Evolutionary conservation across 2,329 filamentous ascomycete species (phyloP).

Genomic region (Ophiostoma triangulosporum): DNA sequence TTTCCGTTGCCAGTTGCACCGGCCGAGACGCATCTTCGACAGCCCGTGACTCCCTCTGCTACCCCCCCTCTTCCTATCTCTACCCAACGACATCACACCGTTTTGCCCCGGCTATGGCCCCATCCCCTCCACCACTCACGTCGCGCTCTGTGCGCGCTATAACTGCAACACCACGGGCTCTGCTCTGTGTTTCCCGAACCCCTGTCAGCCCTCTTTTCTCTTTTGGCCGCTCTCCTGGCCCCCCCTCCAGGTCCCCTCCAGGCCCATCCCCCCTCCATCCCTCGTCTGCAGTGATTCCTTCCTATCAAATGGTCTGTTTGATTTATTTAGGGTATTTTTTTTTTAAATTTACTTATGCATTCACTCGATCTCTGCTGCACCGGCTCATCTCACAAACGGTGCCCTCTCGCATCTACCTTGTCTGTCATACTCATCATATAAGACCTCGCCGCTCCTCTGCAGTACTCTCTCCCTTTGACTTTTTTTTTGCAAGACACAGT

Average conservation of each 20-base stretch:
- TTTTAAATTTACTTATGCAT: neutral
- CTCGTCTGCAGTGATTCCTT: neutral
- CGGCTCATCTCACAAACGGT: too few species aligned
- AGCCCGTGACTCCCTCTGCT: neutral
- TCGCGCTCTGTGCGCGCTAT: neutral
- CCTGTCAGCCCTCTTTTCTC: neutral
- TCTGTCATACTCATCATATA: slow-evolving; percentile 1
- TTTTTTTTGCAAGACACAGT: slow-evolving; percentile 1
- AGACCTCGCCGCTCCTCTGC: neutral
- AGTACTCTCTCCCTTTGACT: neutral
- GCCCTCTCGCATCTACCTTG: too few species aligned
- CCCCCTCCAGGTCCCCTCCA: neutral
- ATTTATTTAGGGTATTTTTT: neutral
- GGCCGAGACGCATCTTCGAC: neutral
- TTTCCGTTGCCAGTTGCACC: neutral
- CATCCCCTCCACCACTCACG: neutral
- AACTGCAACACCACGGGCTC: too few species aligned
- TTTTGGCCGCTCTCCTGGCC: neutral
- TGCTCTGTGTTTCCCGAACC: neutral
- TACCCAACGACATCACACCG: neutral
- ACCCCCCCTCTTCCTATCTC: neutral
- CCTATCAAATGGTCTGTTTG: neutral
- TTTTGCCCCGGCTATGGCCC: neutral
- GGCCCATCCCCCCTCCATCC: neutral
- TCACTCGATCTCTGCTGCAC: neutral